Evolutionary conservation across 2,329 filamentous ascomycete genomes (phyloP), one percentile per base, ranked within the genome.

Genomic region (Botrytis cinerea): DNA sequence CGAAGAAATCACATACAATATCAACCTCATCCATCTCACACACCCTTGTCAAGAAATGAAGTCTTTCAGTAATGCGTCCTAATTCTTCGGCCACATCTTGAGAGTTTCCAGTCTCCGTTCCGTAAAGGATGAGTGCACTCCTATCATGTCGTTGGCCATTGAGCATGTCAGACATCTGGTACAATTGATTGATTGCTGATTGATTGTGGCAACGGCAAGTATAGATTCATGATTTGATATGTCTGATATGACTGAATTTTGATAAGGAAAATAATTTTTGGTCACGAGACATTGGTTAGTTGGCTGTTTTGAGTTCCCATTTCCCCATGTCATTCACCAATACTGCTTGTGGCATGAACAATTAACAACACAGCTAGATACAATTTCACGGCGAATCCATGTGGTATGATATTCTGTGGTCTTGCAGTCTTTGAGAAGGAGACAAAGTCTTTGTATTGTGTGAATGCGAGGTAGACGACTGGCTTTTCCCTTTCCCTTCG

Each of bases 91-190:
- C 95, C 76, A 95, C 89, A 83, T 98, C 95, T 82, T 97, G 93
- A 72, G 94, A 92, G 80, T 96, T 98, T 73, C 96, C 96, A 35
- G 95, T 98, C 84, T 99, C 96, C 57, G 95, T 97, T 72, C 94
- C 96, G 83, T 97, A 99, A 48, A 97, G 87, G 73, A 99, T 87
- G 77, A 97, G 88, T 70, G 87, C 89, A 60, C 84, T 87, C 77
- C 87, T 78, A 63, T 79, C 78, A 77, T 80, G 79, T 45, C 71
- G 76, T 64, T 79, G 78, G 35, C 76, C 77, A 54, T 71, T 71
- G 22, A 25, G 32, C 25, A 51, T 61, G 32, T 57, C 61, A 28
- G 48, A 72, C 70, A 72, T 72, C 28, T 60, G 60, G 38, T 9
- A 51, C 2, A 18, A 9, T 57, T 57, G 9, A 40, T 32, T 45